Conservation (phyloP, 345 rosid species). For the Citrus sinensis region DVS_A1.0 CM039169.1:32319501-32320000, state of each 20-base stretch:
- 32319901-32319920: neutral
- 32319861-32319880: neutral
- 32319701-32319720: neutral
- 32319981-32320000: neutral
- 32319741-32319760: neutral
- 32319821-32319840: neutral
- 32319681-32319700: neutral
- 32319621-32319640: neutral
- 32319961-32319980: neutral
- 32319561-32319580: neutral
- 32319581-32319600: neutral
- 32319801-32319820: neutral
- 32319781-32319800: neutral
- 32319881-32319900: neutral
- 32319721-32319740: neutral
- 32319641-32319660: slow-evolving; percentile 7
- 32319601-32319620: neutral
- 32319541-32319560: neutral
- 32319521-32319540: neutral
- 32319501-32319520: neutral
- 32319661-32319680: neutral
- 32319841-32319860: neutral
- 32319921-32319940: neutral
- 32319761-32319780: slow-evolving; percentile 2
- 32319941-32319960: neutral